These are phyloP conservation scores for Saccharomycopsis javanensis DNA, from an alignment of 805 yeast genomes.

Conservation along the genomic window DNA sequence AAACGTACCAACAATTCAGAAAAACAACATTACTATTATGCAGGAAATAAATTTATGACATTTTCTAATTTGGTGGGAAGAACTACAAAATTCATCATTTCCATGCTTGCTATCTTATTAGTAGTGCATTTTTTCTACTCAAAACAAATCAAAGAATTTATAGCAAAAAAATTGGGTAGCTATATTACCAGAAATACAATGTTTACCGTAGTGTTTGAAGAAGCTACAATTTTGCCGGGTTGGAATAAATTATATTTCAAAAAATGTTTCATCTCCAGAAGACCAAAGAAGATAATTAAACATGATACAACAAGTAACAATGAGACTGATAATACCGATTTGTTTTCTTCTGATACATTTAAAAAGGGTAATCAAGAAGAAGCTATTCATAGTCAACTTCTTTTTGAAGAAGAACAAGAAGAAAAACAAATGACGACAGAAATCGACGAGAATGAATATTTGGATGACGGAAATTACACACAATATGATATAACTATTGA, in stretches of 20 bases:
- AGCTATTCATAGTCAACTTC: slow-evolving; percentile 42
- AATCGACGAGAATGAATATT: slow-evolving; percentile 11
- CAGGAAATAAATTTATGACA: neutral
- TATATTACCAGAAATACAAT: slow-evolving; percentile 76
- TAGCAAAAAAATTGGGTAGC: slow-evolving; percentile 76
- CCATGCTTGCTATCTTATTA: neutral
- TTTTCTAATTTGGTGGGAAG: neutral
- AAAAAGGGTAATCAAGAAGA: slow-evolving; percentile 65
- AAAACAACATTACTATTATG: no score
- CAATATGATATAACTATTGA: slow-evolving; percentile 91
- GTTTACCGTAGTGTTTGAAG: slow-evolving; percentile 77
- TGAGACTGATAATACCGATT: neutral
- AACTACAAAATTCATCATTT: neutral
- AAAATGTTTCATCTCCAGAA: slow-evolving; percentile 74
- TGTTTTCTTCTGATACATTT: slow-evolving; percentile 29
- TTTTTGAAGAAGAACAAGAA: slow-evolving; percentile 26
- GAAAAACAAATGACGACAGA: neutral
- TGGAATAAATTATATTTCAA: slow-evolving; percentile 86
- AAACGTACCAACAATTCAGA: no score
- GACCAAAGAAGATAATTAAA: slow-evolving; percentile 45
- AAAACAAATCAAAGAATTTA: slow-evolving; percentile 44
- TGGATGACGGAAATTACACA: slow-evolving; percentile 90
- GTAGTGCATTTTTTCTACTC: neutral
- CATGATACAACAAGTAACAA: neutral
- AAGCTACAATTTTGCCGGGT: slow-evolving; percentile 79